Evolutionary conservation across 805 yeast species (phyloP), one percentile per base, ranked within the genome.

Genomic region (Metschnikowia borealis): DNA sequence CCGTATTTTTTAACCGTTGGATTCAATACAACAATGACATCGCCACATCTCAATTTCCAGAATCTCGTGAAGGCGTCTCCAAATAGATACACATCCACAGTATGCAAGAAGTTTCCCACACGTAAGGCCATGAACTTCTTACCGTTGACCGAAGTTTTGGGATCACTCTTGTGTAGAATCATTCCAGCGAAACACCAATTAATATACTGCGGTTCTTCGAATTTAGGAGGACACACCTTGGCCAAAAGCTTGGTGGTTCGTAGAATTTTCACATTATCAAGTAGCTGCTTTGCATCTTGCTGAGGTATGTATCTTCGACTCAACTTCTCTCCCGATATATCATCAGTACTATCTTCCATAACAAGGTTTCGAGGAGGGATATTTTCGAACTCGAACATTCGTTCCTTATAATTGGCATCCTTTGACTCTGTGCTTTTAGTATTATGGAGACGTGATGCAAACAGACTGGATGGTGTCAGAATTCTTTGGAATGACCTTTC

Each of bases 181-280:
- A 87, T 73, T 0, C 96, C 97, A n/a, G 85, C 60, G 1, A 83
- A 77, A n/a, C 84, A 84, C 86, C 89, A 90, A 62, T 91, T 90
- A 3, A 85, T 67, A 59, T 84, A 84, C 33, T 69, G 67, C 0
- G 96, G 96, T 43, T 86, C 86, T 5, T 67, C 62, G 61, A 79
- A 90, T 36, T 54, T 71, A 0, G 96, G 94, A 2, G 94, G 85
- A 29, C 64, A 56, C 1, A 90, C 82, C 54, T 83, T 82, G 1
- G 89, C 85, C 56, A 81, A 74, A 2, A 86, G 63, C 55, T 83
- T 81, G 8, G 78, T 77, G 2, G 88, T 63, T 38, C 86, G 70
- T 42, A 87, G 65, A 0, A 84, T 62, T 55, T 83, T 82, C 52
- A 79, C 77, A 14, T 78, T 79, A 13, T 64, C 55, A 6, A 89